Conservation (phyloP, 2,329 filamentous ascomycete genomes). For the Aureobasidium sp. region DNA sequence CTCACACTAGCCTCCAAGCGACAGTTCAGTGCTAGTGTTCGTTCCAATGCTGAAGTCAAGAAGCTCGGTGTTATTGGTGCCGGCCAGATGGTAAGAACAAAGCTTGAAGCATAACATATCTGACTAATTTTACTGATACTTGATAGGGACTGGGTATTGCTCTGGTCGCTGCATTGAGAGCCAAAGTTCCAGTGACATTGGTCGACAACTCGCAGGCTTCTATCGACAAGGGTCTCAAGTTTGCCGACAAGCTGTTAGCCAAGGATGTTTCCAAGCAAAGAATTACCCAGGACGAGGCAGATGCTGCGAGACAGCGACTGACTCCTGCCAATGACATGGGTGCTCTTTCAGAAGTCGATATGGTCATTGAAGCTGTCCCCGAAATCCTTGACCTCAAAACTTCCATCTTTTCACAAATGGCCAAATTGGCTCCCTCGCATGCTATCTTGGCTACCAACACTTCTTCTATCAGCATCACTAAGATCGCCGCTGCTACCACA, state of each 20-base stretch:
- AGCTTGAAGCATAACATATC: not conserved
- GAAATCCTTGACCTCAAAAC: constrained; percentile 84
- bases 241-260: constrained; percentile 87
- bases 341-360: constrained; percentile 74
- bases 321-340: constrained; percentile 64
- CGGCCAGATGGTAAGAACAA: constrained; percentile 71
- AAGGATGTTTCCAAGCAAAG: constrained; percentile 88
- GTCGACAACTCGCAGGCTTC: constrained; percentile 79
- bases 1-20: not conserved
- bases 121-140: constrained; percentile 12
- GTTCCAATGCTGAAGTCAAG: constrained; percentile 53
- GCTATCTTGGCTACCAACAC: constrained; percentile 95
- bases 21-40: constrained; percentile 57
- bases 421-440: constrained; percentile 71
- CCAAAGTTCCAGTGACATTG: constrained; percentile 73
- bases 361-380: constrained; percentile 95
- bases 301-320: constrained; percentile 62
- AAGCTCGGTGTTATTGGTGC: constrained; percentile 86
- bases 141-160: constrained; percentile 85
- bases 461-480: constrained; percentile 95
- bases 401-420: constrained; percentile 76
- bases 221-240: constrained; percentile 79
- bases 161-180: constrained; percentile 80
- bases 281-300: constrained; percentile 73
- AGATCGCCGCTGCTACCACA: constrained; percentile 76